Evolutionary conservation across 805 yeast species (phyloP), one percentile per base, ranked within the genome.

Genomic region (Ogataea ganodermae): DNA sequence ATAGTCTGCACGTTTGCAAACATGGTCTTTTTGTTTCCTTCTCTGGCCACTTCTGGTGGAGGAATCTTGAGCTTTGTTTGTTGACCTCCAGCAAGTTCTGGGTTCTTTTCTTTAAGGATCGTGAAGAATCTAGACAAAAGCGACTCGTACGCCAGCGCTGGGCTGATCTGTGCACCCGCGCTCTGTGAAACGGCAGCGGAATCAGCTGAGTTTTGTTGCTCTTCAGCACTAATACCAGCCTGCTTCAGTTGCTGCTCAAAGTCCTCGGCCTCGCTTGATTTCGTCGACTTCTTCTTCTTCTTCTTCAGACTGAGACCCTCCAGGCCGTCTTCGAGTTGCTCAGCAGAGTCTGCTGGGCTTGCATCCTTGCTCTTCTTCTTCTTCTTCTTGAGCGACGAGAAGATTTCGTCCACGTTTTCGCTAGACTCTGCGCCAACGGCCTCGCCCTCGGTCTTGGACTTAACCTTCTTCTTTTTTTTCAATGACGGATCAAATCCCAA

Each of bases 51-150:
- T 56, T 86, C 78, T 53, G 99, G 99, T 35, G 98, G 98, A 43
- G 99, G 99, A 62, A 94, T 90, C 78, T 92, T 86, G 73, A 91
- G 86, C 72, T 92, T 91, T 35, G 96, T 92, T 24, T 88, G 78
- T 71, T 96, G 84, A 67, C 92, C 98, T 66, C 97, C 97, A 37
- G 98, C 99, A 63, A 94, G 80, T 70, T 94, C 99, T 52, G 99
- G 99, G 74, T 94, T 94, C 73, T 92, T 92, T 54, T 89, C 84
- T 62, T 88, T 89, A 64, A 94, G 78, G 51, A 92, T 84, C 45
- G 73, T 71, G 75, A 91, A 94, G 68, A 94, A 94, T 67, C 99
- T 81, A 45, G 85, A 78, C 62, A 94, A 78, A 55, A 94, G 79
- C 40, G 78, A 79, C 50, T 81, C 82, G 71, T 94, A 94, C 50